Conservation (phyloP, 2,329 filamentous ascomycete genomes). For the Pleurostoma richardsiae region DNA sequence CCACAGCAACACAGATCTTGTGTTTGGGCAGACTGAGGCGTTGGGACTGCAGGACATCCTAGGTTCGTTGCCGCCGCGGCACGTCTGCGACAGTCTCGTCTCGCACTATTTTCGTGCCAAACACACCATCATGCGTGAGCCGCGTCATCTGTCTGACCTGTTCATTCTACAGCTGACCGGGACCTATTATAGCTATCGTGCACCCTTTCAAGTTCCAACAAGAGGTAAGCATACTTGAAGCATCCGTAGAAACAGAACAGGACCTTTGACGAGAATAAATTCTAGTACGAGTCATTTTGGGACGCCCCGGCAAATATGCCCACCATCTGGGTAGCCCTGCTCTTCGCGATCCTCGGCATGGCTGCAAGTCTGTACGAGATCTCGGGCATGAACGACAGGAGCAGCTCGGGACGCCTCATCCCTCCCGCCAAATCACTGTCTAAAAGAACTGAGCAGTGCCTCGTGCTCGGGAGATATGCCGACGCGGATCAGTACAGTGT, state of each 20-base stretch:
- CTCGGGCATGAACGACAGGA: neutral
- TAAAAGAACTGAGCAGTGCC: conserved; percentile 14
- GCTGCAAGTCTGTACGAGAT: conserved; percentile 10
- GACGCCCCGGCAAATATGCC: conserved; percentile 20
- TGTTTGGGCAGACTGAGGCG: neutral
- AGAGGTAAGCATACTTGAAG: conserved; percentile 10
- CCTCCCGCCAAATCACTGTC: conserved; percentile 9
- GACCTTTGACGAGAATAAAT: neutral
- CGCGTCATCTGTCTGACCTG: neutral
- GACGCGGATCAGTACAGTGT: conserved; percentile 17
- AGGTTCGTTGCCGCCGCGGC: conserved; percentile 13
- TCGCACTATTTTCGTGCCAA: conserved; percentile 22
- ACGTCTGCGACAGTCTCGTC: conserved; percentile 21
- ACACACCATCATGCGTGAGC: conserved; percentile 17
- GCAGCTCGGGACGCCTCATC: conserved; percentile 2
- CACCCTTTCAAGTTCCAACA: conserved; percentile 20
- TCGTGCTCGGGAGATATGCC: conserved; percentile 21
- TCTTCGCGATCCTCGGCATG: conserved; percentile 29
- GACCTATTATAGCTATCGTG: conserved; percentile 13
- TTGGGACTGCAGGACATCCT: conserved; percentile 12
- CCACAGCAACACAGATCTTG: neutral
- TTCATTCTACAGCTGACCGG: neutral
- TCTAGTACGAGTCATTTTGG: conserved; percentile 30
- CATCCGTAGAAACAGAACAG: neutral
- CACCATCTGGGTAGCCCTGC: conserved; percentile 29